Base-by-base conservation (phyloP, 2,329 filamentous ascomycete species). In the Mycosphaerella arachidis region DNA sequence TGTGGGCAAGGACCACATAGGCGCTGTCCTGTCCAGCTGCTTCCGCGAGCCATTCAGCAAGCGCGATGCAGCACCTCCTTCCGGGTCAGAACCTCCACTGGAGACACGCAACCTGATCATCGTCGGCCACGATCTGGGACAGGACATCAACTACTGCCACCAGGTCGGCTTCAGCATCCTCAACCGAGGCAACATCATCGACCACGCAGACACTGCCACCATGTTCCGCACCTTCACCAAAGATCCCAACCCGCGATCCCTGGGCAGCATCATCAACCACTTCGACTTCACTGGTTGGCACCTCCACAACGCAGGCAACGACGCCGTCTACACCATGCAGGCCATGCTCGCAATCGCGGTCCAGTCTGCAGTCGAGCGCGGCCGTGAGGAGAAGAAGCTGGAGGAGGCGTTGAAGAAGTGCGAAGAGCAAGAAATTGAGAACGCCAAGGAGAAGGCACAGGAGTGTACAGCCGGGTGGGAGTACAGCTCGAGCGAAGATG, bases 51-150 rank as follows among this genome's bases (percentile, higher is more conserved):
- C 84, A 0, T 86, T 80, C 67, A 82, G 80, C 13, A 72, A 59
- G 13, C 48, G 59, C 33, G n/a, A 37, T 29, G 53, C 48, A 24
- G 53, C 12, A 33, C 45, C 54, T 40, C 16, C 51, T 16, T 48
- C 16, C n/a, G 45, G 29, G 8, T 50, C 43, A 8, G 13, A 20
- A 10, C 16, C 52, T 50, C 33, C n/a, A 45, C 57, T 3, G 40
- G 73, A 75, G 35, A 71, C 72, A 48, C 84, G 87, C 29, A 86
- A 85, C 46, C 76, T 96, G 48, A 78, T 96, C 27, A 78, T 97
- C 13, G 85, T 97, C 2, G 94, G 91, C 18, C 92, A 97, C 70
- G 87, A 90, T 60, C 74, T 88, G 9, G 68, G 74, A 1, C 73
- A 80, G 10, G 94, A 97, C 69, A 77, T 96, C 61, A 75, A 77